Percentiles rank a stretch among this genome's conserved stretches.
phyloP scores from a whole-genome alignment of 2,329 filamentous ascomycete species.

The Colletotrichum eleusines region DNA sequence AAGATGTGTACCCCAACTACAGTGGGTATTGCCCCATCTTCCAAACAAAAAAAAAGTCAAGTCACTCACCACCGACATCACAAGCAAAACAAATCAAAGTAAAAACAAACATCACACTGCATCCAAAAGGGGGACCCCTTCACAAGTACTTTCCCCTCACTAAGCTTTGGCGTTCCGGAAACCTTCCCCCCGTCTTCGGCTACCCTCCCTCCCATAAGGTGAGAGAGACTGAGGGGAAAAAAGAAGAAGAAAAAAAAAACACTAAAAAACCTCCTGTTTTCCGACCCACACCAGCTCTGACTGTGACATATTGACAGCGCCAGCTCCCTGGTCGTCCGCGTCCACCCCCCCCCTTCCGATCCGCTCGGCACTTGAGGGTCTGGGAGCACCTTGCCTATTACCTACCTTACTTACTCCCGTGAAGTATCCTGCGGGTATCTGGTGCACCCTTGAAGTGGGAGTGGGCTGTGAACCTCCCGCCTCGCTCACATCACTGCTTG shows the following conservation, averaged over 20 bases:
- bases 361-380: background rate
- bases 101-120: background rate
- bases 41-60: background rate
- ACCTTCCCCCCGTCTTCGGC: background rate
- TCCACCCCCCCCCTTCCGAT: constrained; percentile 1
- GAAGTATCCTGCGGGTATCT: background rate
- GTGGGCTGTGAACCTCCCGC: constrained; percentile 36
- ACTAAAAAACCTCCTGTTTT: background rate
- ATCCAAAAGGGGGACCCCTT: background rate
- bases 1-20: background rate
- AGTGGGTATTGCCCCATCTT: background rate
- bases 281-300: constrained; percentile 35
- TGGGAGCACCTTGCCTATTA: background rate
- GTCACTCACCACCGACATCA: background rate
- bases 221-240: background rate
- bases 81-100: background rate
- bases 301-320: constrained; percentile 35
- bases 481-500: constrained; percentile 26
- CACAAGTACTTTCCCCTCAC: constrained; percentile 12
- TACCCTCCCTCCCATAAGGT: background rate
- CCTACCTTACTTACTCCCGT: background rate
- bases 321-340: constrained; percentile 24
- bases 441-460: constrained; percentile 18
- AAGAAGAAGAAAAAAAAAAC: background rate
- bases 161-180: background rate